These are phyloP conservation scores for Gaultheria prostrata DNA, from an alignment of 148 eudicot genomes.

Conservation along the genomic window DNA sequence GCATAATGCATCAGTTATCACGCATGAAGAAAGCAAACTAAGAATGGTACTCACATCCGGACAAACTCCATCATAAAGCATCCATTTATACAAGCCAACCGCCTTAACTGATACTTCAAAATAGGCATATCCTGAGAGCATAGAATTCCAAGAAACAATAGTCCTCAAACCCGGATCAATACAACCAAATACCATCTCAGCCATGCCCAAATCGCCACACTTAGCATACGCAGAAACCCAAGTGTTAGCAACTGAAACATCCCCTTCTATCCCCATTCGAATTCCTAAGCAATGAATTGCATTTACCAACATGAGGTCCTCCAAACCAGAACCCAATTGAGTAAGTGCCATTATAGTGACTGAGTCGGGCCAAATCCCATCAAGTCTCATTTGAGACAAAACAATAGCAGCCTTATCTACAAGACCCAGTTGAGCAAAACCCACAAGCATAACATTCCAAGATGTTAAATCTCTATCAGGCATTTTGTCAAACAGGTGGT, in stretches of 20 bases:
- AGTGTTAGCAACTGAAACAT: conserved; percentile 58
- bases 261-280: conserved; percentile 37
- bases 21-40: conserved; percentile 51
- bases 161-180: conserved; percentile 33
- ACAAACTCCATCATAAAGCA: conserved; percentile 37
- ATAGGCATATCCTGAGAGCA: conserved; percentile 50
- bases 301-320: conserved; percentile 32
- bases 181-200: conserved; percentile 44
- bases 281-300: conserved; percentile 46
- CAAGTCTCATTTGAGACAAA: conserved; percentile 48
- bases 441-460: conserved; percentile 66
- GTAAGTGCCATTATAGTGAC: conserved; percentile 53
- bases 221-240: conserved; percentile 61
- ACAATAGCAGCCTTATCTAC: conserved; percentile 34
- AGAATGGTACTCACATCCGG: conserved; percentile 61
- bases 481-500: conserved; percentile 49
- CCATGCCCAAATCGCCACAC: conserved; percentile 43
- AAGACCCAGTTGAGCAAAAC: conserved; percentile 44
- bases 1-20: conserved; percentile 28
- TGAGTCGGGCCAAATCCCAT: conserved; percentile 39
- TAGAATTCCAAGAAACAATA: conserved; percentile 57
- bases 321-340: conserved; percentile 28
- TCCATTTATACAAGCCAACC: conserved; percentile 22
- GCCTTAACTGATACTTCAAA: conserved; percentile 24
- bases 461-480: conserved; percentile 48